Conservation (phyloP, 768 basidiomycete species). For the Collybiopsis confluens region DNA sequence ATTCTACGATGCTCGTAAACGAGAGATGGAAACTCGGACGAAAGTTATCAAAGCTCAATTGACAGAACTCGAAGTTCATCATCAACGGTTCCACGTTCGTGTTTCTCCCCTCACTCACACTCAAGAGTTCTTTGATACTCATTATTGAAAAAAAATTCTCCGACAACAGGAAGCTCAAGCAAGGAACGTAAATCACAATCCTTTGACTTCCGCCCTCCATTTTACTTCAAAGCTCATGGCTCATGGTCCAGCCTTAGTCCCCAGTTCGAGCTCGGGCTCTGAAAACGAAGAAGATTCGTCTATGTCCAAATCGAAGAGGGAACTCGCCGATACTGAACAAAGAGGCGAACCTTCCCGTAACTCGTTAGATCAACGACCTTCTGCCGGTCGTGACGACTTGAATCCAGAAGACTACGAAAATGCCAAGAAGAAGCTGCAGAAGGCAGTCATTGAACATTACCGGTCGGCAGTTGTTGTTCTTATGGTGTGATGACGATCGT, state of each 20-base stretch:
- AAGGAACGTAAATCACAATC: background rate
- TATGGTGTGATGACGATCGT: background rate
- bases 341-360: background rate
- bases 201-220: background rate
- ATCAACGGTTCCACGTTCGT: conserved; percentile 52
- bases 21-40: conserved; percentile 49
- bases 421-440: conserved; percentile 83
- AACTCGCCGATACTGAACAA: background rate
- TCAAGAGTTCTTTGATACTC: too few relatives aligned
- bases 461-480: conserved; percentile 37
- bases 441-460: conserved; percentile 82
- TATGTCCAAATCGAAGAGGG: background rate
- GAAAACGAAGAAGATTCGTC: too few relatives aligned
- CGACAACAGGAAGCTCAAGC: conserved; percentile 5
- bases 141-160: too few relatives aligned
- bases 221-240: background rate
- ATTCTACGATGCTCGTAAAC: conserved; percentile 75
- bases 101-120: too few relatives aligned
- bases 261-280: too few relatives aligned
- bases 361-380: background rate
- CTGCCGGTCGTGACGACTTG: conserved; percentile 13
- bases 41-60: conserved; percentile 62
- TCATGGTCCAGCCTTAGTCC: background rate
- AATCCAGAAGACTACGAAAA: conserved; percentile 78
- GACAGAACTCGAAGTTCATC: conserved; percentile 68